Base-by-base conservation (phyloP, 2,329 filamentous ascomycete genomes). In the Aspergillus felis region DNA sequence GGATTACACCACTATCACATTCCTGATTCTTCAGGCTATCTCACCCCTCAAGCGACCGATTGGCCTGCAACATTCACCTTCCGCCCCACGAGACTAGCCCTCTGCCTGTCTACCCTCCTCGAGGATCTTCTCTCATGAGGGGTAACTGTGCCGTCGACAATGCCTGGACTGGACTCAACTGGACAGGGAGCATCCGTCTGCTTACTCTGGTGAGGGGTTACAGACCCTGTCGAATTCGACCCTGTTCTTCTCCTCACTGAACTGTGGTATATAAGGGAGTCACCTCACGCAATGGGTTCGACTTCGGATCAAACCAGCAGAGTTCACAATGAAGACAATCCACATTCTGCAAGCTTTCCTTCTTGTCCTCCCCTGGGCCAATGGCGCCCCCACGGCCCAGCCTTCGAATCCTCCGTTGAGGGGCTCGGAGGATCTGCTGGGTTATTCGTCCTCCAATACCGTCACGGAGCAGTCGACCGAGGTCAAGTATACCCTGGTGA, bases 401-500 rank as follows among this genome's bases (percentile, higher is more conserved):
- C 32, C 32, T 17, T 55, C 67, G 25, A 70, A 71, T 22, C 64
- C 69, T n/a, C 64, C 66, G 2, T 50, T 74, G 7, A 64, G 68
- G 58, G 72, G 71, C 24, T 65, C 64, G 1, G 54, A 61, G 17
- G 59, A 63, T 10, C 69, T 79, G 3, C 61, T 76, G 1, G 77
- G 77, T 3, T 78, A 75, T 59, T 75, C 75, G 17, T 57, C 74
- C 3, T 66, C 66, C 5, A 74, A 76, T 53, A 68, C 65, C 1
- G 61, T 76, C 17, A 64, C 70, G 2, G 71, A 69, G 10, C 65
- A 73, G 52, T 64, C 74, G 29, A 76, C 75, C 3, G 70, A 74
- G 10, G 61, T 76, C 22, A 63, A 72, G 3, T 79, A 75, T 52
- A 68, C 79, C 41, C 74, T 81, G 9, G 79, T 81, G 9, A 69